phyloP scores from a whole-genome alignment of 192 early-diverging fungal species.

The Coemansia sp. region DNA sequence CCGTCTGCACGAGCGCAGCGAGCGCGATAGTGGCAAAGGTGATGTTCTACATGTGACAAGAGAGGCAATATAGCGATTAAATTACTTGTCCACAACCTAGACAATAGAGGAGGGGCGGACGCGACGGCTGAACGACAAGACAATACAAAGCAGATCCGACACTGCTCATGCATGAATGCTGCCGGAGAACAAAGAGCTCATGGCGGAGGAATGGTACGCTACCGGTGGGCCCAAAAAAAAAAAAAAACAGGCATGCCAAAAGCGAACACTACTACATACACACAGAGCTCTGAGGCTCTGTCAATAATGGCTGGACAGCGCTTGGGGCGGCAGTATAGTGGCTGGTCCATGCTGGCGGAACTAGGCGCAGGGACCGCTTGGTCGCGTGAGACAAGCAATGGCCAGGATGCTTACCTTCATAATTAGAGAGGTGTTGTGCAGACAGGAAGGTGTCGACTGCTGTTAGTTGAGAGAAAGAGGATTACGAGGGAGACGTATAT shows the following conservation, averaged over 20 bases:
- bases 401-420: conserved; percentile 27
- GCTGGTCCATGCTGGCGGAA: background rate
- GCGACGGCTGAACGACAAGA: background rate
- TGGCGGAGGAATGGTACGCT: background rate
- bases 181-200: conserved; percentile 2
- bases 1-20: conserved; percentile 41
- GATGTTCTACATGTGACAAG: conserved; percentile 32
- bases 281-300: background rate
- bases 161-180: conserved; percentile 5
- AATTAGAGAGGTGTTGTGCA: conserved; percentile 9
- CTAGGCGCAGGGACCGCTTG: conserved; percentile 1
- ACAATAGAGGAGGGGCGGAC: conserved; percentile 1
- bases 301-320: background rate
- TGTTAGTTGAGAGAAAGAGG: background rate
- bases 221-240: background rate
- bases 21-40: conserved; percentile 39
- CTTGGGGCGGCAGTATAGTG: background rate
- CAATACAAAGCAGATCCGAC: conserved; percentile 11
- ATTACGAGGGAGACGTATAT: background rate
- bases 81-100: conserved; percentile 3
- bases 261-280: background rate
- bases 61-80: background rate
- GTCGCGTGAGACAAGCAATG: background rate
- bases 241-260: background rate
- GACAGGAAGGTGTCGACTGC: background rate